Evolutionary conservation across 2,329 filamentous ascomycete species (phyloP).

Genomic region (Fusarium sp.): DNA sequence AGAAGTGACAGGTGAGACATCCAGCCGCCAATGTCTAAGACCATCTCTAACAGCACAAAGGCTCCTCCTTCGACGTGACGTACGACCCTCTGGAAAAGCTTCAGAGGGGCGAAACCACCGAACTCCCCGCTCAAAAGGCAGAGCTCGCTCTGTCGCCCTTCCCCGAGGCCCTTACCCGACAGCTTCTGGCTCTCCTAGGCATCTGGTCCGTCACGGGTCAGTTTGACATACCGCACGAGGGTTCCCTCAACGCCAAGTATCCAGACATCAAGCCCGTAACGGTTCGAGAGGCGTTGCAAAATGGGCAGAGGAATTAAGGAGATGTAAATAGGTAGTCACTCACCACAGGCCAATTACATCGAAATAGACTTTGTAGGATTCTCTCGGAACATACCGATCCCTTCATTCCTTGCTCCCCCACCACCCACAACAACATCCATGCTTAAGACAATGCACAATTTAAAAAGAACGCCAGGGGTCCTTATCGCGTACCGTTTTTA

Average conservation of each 20-base stretch:
- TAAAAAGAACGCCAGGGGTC: neutral
- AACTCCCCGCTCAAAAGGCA: neutral
- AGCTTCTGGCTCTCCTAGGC: neutral
- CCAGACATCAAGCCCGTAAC: neutral
- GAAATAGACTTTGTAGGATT: neutral
- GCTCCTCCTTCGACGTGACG: neutral
- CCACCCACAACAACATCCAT: neutral
- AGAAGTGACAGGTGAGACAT: neutral
- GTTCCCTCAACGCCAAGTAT: neutral
- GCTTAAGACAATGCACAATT: neutral
- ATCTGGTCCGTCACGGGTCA: neutral
- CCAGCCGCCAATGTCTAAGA: too few species aligned
- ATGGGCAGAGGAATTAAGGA: neutral
- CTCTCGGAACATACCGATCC: neutral
- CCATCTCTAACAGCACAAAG: neutral
- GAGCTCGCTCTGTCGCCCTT: neutral
- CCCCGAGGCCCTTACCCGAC: neutral
- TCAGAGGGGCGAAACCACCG: neutral
- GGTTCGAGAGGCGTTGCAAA: neutral
- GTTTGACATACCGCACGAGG: neutral
- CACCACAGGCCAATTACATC: neutral
- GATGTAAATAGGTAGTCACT: neutral
- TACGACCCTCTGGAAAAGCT: neutral
- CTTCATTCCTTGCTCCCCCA: neutral
- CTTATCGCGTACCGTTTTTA: neutral